These are phyloP conservation scores for Tinospora cordifolia DNA, from an alignment of 164 flowering plant genomes.

Conservation along the genomic window DNA sequence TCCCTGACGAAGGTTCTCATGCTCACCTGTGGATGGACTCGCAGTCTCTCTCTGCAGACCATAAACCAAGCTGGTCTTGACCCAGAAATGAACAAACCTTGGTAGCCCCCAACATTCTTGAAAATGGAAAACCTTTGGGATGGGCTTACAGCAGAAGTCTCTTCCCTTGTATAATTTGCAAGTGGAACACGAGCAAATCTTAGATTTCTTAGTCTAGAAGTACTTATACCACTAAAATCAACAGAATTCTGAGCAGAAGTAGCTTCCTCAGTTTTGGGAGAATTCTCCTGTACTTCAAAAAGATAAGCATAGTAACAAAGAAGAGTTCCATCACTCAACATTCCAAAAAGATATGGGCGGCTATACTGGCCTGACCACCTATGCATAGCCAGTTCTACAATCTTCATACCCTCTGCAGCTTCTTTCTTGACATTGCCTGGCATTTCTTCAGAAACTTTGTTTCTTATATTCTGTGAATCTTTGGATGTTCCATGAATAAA, in stretches of 20 bases:
- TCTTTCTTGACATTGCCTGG: conserved; percentile 53
- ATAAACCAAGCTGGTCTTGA: conserved; percentile 92
- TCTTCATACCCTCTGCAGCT: conserved; percentile 44
- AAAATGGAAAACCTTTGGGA: conserved; percentile 55
- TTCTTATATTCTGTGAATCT: conserved; percentile 24
- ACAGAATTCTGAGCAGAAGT: conserved; percentile 35
- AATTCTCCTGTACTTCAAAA: conserved; percentile 66
- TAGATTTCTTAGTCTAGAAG: conserved; percentile 82
- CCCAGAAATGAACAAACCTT: conserved; percentile 89
- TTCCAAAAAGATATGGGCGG: conserved; percentile 78
- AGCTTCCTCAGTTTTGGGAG: conserved; percentile 48
- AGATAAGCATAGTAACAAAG: conserved; percentile 92
- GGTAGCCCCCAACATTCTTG: conserved; percentile 75
- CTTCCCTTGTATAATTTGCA: conserved; percentile 70
- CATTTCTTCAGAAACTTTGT: conserved; percentile 32
- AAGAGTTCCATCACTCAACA: conserved; percentile 81
- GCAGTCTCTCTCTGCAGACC: conserved; percentile 84
- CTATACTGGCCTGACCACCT: conserved; percentile 78
- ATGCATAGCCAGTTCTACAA: conserved; percentile 85
- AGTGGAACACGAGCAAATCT: conserved; percentile 67
- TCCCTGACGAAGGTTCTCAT: background rate
- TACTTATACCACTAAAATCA: conserved; percentile 33
- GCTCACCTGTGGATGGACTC: conserved; percentile 94
- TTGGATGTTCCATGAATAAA: conserved; percentile 27
- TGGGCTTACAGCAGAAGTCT: conserved; percentile 34